Evolutionary conservation across 78 protist genomes (phyloP).

Genomic region (Anaeramoeba flamelloides): DNA sequence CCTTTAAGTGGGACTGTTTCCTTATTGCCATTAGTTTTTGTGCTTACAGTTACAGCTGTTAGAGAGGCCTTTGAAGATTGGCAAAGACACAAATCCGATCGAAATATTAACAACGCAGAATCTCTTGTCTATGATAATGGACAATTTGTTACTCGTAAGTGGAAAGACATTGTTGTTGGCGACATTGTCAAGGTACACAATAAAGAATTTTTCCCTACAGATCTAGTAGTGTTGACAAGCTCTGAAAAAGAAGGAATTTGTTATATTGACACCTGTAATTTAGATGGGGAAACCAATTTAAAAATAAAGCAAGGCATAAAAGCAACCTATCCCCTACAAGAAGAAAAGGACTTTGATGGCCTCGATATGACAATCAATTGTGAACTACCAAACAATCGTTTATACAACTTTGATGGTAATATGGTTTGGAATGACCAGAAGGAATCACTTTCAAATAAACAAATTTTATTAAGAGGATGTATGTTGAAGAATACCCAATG

Average conservation of each 20-base stretch:
- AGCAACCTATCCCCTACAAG: background rate
- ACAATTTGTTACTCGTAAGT: background rate
- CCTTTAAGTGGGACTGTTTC: no score
- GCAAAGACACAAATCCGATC: no score
- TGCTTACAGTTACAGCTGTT: slow-evolving; percentile 28
- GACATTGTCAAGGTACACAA: slow-evolving; percentile 20
- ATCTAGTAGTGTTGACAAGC: slow-evolving; percentile 14
- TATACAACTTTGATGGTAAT: slow-evolving; percentile 14
- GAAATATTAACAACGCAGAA: slow-evolving; percentile 13
- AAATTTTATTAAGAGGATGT: slow-evolving; percentile 19
- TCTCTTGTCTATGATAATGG: background rate
- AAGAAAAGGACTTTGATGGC: background rate
- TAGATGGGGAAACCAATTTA: slow-evolving; percentile 56
- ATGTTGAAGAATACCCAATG: slow-evolving; percentile 60
- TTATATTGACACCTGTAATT: slow-evolving; percentile 48
- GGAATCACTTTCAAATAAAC: slow-evolving; percentile 2
- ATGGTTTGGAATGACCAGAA: background rate
- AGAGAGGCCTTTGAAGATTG: slow-evolving; percentile 45
- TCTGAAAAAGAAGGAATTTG: slow-evolving; percentile 19
- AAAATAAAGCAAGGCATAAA: slow-evolving; percentile 10
- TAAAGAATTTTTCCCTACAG: slow-evolving; percentile 18
- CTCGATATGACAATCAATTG: background rate
- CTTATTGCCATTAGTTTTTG: slow-evolving; percentile 27
- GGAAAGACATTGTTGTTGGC: slow-evolving; percentile 28
- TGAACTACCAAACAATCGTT: background rate